Conservation (phyloP, 495 filamentous ascomycete species). For the Lasiosphaeria ovina region DNA sequence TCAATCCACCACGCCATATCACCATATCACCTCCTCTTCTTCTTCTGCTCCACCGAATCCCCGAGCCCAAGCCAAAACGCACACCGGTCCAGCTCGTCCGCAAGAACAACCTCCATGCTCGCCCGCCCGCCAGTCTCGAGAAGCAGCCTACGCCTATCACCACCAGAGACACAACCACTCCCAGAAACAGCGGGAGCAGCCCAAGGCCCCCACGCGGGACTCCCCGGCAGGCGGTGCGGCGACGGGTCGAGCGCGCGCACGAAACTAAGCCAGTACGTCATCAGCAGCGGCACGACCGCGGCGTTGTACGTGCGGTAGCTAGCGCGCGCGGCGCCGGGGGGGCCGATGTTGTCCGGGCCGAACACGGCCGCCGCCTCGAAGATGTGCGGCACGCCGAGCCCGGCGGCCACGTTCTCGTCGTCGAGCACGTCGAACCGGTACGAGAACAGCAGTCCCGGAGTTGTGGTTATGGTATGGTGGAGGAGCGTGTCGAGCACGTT, state of each 20-base stretch:
- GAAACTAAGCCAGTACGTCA: conserved; percentile 46
- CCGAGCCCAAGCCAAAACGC: conserved; percentile 40
- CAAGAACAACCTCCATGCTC: conserved; percentile 33
- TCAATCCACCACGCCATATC: background rate
- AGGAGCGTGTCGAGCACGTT: conserved; percentile 27
- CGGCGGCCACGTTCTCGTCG: conserved; percentile 16
- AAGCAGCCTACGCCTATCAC: conserved; percentile 23
- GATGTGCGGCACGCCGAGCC: conserved; percentile 22
- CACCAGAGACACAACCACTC: background rate
- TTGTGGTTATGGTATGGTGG: background rate
- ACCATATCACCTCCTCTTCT: background rate
- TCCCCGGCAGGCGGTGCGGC: conserved; percentile 13
- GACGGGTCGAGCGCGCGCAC: conserved; percentile 40
- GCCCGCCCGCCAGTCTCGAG: conserved; percentile 34
- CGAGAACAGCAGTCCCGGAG: conserved; percentile 4
- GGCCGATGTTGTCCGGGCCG: conserved; percentile 36
- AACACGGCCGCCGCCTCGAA: conserved; percentile 45
- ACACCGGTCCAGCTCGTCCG: conserved; percentile 29
- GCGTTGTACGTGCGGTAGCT: conserved; percentile 41
- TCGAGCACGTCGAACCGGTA: conserved; percentile 33
- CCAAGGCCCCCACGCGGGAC: conserved; percentile 38
- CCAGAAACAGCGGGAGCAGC: background rate
- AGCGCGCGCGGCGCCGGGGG: conserved; percentile 7
- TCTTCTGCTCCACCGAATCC: conserved; percentile 30
- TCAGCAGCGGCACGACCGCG: conserved; percentile 33